A percentile compares a stretch with the other conserved stretches of the same genome.
phyloP scores from a whole-genome alignment of 78 protist species.

The Dictyostelium capitatum region DNA sequence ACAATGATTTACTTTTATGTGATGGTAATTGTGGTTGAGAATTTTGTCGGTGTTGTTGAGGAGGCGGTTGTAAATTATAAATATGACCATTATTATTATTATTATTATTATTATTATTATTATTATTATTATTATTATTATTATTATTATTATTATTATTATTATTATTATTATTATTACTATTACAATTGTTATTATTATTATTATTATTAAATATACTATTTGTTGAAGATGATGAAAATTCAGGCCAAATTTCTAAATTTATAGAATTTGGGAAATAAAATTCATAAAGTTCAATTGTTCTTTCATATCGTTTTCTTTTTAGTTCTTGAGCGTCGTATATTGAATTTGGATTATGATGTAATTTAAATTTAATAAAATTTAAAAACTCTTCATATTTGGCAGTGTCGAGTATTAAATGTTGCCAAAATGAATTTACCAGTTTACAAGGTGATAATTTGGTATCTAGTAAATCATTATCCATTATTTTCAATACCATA shows the following conservation, averaged over 20 bases:
- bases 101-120: neutral
- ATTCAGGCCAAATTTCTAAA: constrained; percentile 8
- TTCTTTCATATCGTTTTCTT: neutral
- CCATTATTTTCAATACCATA: neutral
- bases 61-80: no score
- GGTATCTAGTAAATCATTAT: neutral
- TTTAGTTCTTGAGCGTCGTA: neutral
- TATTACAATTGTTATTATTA: neutral
- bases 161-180: neutral
- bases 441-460: constrained; percentile 4
- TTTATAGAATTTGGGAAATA: neutral
- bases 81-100: neutral
- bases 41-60: no score
- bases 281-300: neutral
- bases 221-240: neutral
- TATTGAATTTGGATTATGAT: constrained; percentile 7
- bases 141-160: neutral
- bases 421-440: neutral
- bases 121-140: neutral
- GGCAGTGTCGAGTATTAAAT: neutral
- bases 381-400: constrained; percentile 4
- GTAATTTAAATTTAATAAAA: neutral
- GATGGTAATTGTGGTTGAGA: neutral
- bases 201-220: neutral
- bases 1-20: neutral